Conservation (phyloP, 2,329 filamentous ascomycete genomes). For the Pseudocercospora eumusae region DNA sequence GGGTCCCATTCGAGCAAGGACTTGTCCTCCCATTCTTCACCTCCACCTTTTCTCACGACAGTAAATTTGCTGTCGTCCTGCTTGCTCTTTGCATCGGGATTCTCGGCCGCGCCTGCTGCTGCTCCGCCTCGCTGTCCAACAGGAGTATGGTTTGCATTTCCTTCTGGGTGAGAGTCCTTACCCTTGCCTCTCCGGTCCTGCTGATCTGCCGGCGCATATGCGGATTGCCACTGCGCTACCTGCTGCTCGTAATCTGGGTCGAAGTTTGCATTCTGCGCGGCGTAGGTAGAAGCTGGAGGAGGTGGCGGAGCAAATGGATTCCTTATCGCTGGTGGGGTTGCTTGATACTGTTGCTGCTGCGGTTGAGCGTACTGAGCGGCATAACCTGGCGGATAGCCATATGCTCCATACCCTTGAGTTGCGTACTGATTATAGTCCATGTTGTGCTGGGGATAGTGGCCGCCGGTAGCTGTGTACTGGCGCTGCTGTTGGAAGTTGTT, state of each 20-base stretch:
- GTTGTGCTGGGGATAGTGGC: not conserved
- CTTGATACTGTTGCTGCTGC: constrained; percentile 34
- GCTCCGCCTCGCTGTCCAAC: constrained; percentile 26
- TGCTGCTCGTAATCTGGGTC: constrained; percentile 86
- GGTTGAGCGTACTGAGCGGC: constrained; percentile 40
- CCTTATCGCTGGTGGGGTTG: constrained; percentile 66
- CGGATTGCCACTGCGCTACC: constrained; percentile 89
- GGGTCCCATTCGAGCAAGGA: constrained; percentile 94
- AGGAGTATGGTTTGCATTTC: constrained; percentile 24
- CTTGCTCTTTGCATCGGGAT: constrained; percentile 18
- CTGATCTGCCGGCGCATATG: constrained; percentile 29
- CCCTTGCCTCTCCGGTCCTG: constrained; percentile 24
- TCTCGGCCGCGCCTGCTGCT: constrained; percentile 11
- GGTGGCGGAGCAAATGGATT: constrained; percentile 71
- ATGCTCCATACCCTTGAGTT: constrained; percentile 26
- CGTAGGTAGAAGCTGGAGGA: constrained; percentile 40
- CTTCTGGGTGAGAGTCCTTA: constrained; percentile 20
- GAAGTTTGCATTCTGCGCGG: constrained; percentile 44
- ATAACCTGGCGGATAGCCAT: constrained; percentile 30
- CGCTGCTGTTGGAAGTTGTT: not conserved
- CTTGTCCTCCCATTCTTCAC: constrained; percentile 88
- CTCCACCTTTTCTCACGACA: constrained; percentile 83
- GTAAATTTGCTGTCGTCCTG: constrained; percentile 51
- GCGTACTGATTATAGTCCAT: constrained; percentile 28
- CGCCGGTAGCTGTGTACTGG: not conserved